Percentiles rank a stretch among this genome's conserved stretches.
These are phyloP conservation scores for Alternaria postmessia DNA, from an alignment of 2,329 filamentous ascomycete genomes.

Conservation along the genomic window DNA sequence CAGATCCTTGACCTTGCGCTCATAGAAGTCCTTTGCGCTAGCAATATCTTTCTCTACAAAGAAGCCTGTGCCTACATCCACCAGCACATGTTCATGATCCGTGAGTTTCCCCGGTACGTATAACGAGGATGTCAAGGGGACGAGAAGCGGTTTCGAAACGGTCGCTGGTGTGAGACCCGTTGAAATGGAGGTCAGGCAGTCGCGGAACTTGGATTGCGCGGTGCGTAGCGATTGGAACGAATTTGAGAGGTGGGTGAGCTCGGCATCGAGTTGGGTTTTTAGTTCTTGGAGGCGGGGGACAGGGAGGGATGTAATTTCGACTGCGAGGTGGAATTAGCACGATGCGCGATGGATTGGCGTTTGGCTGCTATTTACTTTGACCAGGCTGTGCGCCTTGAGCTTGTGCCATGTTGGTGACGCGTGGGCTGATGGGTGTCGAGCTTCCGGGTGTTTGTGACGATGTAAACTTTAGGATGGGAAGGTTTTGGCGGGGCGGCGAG, in stretches of 20 bases:
- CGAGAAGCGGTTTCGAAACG: constrained; percentile 71
- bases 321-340: constrained; percentile 27
- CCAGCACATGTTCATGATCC: constrained; percentile 59
- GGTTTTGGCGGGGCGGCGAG: constrained; percentile 32
- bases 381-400: constrained; percentile 34
- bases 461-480: constrained; percentile 24
- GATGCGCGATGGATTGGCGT: background rate
- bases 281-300: constrained; percentile 86
- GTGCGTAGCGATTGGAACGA: constrained; percentile 90
- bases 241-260: constrained; percentile 90
- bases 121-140: constrained; percentile 93
- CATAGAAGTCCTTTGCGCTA: constrained; percentile 73
- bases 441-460: constrained; percentile 9
- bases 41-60: constrained; percentile 83
- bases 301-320: constrained; percentile 79
- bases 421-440: constrained; percentile 4
- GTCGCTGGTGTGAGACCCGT: constrained; percentile 59
- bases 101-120: constrained; percentile 88
- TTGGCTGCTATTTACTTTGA: constrained; percentile 33
- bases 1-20: constrained; percentile 71
- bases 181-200: constrained; percentile 82
- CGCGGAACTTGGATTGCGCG: constrained; percentile 89
- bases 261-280: constrained; percentile 95
- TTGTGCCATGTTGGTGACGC: constrained; percentile 30
- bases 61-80: constrained; percentile 94